Base-by-base conservation (phyloP, 1,284 basidiomycete genomes). In the Amylostereum areolatum region DNA sequence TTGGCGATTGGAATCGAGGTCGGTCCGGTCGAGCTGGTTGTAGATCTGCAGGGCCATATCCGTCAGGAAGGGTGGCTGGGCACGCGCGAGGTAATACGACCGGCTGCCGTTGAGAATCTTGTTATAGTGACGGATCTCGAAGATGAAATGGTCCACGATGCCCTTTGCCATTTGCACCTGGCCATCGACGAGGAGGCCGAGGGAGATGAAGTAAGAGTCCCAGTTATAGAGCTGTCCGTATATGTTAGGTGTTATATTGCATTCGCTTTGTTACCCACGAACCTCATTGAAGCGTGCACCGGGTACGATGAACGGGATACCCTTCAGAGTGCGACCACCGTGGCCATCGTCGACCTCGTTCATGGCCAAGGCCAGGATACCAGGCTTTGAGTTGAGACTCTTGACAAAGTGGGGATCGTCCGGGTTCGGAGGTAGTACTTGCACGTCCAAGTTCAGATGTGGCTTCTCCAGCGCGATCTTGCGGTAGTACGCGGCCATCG, bases 41-140 rank as follows among this genome's bases (percentile, higher is more conserved):
- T 92, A 99, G 64, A 98, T 96, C 66, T 98, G 97, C 32, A 98
- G 77, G 1, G 95, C 93, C 84, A 98, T 92, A 69, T 99, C 97
- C 50, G 96, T 99, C 45, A 99, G 77, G 85, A 99, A 99, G 1
- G 96, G 96, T 31, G 96, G 96, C 66, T 99, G 96, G 11, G 94
- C 88, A 49, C 96, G 89, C 68, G 89, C 92, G 51, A 99, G 82
- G 67, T 99, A 99, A 81, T 95, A 86, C 56, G 82, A 85, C 52
- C 86, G 82, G 62, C 81, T 86, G 52, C 86, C 86, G 59, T 88
- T 86, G 50, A 88, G 65, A 59, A 87, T 87, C 70, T 96, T 97
- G 73, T 89, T 89, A 66, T 97, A 97, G 71, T 97, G 91, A 69
- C 85, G 92, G 75, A 99, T 97, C 75, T 99, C 92, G 65, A 99